Conservation (phyloP, 169 alveolate species). For the Plasmodium sp. region DNA sequence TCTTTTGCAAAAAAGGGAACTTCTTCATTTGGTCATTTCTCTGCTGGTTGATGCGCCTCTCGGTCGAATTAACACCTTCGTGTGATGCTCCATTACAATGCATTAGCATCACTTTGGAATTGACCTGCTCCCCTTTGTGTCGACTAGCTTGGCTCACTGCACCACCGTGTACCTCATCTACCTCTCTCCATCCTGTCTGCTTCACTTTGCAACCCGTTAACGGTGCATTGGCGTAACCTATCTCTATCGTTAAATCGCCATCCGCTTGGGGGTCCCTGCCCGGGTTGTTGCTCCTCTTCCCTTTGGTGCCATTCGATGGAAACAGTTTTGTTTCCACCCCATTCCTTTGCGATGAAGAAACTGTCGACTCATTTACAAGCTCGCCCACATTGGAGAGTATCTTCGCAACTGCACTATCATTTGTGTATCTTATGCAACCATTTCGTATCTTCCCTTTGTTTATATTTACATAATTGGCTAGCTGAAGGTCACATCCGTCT, state of each 20-base stretch:
- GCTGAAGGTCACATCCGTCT: background rate
- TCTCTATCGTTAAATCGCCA: background rate
- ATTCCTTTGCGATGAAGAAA: background rate
- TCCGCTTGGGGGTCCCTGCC: background rate
- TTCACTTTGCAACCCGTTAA: background rate
- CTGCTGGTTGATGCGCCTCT: background rate
- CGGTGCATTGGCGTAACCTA: background rate
- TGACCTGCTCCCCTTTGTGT: background rate
- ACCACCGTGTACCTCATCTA: background rate
- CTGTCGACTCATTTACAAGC: background rate
- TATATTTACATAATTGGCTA: background rate
- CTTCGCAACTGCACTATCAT: background rate
- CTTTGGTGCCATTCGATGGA: background rate
- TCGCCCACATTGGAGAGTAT: background rate
- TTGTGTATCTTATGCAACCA: background rate
- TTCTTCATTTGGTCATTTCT: background rate
- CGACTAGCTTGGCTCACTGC: background rate
- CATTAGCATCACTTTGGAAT: background rate
- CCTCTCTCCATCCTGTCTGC: background rate
- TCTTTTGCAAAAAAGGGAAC: background rate
- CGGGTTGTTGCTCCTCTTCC: background rate
- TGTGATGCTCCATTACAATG: background rate
- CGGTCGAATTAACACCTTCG: background rate
- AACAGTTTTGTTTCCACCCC: background rate
- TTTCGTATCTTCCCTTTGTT: slow-evolving; percentile 7